Base-by-base conservation (phyloP, 73 alveolate genomes). In the Paramecium sexaurelia region DNA sequence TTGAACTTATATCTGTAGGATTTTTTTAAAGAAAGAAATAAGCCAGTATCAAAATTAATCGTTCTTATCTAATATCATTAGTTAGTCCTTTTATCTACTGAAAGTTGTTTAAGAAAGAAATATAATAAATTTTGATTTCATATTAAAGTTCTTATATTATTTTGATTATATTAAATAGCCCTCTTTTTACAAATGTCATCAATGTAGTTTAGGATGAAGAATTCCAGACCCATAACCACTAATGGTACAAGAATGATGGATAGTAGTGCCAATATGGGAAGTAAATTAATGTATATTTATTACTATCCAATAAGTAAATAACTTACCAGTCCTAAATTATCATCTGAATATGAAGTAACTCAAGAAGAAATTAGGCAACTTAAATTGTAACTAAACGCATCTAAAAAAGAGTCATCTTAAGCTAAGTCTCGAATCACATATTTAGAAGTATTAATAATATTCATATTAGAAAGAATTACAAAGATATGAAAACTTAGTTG, bases 401-500 rank as follows among this genome's bases (percentile, higher is more conserved):
- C 83, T 11, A 26, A 32, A 61, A 61, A 61, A 61, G 83, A 61
- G 26, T 26, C 83, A 61, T 61, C 39, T 15, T 29, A 61, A 29
- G 83, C 83, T 29, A 61, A 61, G 26, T 61, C 67, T 51, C 67
- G 83, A 61, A 32, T 61, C 43, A 11, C 35, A 36, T 73, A 73
- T 27, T 73, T 73, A 32, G 87, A 73, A 39, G 87, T 73, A 39
- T 73, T 10, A 27, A 73, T 10, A 36, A 33, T 35, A 73, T 10
- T 73, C 36, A 73, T 27, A 17, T 36, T 73, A 73, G 87, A 73
- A 73, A 73, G 87, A 73, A 20, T 35, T 73, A 73, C 35, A 73
- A 32, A 73, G 87, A 73, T 73, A 36, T 19, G 87, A 73, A 73
- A 36, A 73, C 22, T n/a, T 73, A 73, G 56, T 73, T 2, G 87